A percentile compares a stretch with the other conserved stretches of the same genome.
phyloP scores from a whole-genome alignment of 1,139 yeast species.

The Pichia sp. region DNA sequence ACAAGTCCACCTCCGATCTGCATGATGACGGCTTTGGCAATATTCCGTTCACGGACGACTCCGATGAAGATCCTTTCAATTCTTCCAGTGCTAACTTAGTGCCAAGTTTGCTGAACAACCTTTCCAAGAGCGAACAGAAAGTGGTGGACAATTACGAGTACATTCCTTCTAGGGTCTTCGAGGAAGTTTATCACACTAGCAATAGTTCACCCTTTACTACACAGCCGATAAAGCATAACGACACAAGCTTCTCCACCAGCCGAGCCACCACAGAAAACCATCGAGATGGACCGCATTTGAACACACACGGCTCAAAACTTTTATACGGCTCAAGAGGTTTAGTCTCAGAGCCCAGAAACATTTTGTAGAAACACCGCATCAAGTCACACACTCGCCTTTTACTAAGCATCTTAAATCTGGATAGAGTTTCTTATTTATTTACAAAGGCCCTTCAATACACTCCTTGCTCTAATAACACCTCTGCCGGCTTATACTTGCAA shows the following conservation, averaged over 20 bases:
- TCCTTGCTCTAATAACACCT: too few relatives aligned
- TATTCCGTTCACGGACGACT: neutral
- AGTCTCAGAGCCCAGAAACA: neutral
- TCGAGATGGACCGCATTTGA: neutral
- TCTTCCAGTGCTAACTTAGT: neutral
- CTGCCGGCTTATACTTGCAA: slow-evolving; percentile 9
- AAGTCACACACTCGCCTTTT: neutral
- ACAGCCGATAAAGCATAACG: neutral
- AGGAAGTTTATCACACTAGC: slow-evolving; percentile 7
- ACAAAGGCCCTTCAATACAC: too few relatives aligned
- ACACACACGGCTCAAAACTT: neutral
- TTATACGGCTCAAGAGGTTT: slow-evolving; percentile 15
- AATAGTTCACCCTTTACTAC: neutral
- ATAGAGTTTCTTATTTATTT: neutral
- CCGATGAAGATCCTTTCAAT: slow-evolving; percentile 1
- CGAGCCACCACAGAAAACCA: neutral
- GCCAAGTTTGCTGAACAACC: neutral
- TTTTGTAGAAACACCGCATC: neutral
- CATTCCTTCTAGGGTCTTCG: slow-evolving; percentile 14
- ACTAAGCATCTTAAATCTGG: neutral
- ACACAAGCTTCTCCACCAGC: neutral
- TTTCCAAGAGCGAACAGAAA: neutral
- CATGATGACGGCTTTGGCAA: neutral
- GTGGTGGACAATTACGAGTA: slow-evolving; percentile 9
- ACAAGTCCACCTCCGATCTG: slow-evolving; percentile 6